Evolutionary conservation across 2,329 filamentous ascomycete species (phyloP), one percentile per base, ranked within the genome.

Genomic region (Furcasterigmium furcatum): DNA sequence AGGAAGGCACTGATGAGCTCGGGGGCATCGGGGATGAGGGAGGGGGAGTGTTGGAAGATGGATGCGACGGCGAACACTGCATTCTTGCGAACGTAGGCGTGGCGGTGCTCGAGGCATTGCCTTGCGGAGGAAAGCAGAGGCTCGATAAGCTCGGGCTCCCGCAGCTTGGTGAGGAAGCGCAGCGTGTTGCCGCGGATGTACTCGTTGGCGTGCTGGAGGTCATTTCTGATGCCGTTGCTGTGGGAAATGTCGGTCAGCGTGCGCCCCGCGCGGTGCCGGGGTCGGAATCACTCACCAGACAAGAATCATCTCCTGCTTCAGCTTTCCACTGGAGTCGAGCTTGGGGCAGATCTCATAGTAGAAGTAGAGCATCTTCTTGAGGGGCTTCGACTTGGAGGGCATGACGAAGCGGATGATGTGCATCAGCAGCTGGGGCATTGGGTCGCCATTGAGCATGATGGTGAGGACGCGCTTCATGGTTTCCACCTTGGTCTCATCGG

Each of bases 381-480:
- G 76, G 35, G 87, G 76, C 74, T 99, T 99, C 70, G 88, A 90
- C 75, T 95, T 96, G 52, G 91, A 96, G 13, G 94, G 94, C 94
- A 99, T 99, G 59, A 99, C 91, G 66, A 99, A 99, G 66, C 94
- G 90, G 68, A 99, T 99, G 63, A 99, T 99, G 74, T 97, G 94
- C 94, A 99, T 99, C 58, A 99, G 84, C 18, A 99, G 79, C 57
- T 91, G 85, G 21, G 91, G 87, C 86, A 99, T 94, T 34, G 94
- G 85, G 64, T 99, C 92, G 57, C 94, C 94, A 67, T 97, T 97
- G 62, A 99, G 82, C 94, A 99, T 97, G 64, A 96, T 84, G 52
- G 89, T 95, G 64, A 97, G 74, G 66, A 99, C 91, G 73, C 84
- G 87, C 83, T 94, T 95, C 90, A 95, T 95, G 49, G 91, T 96